These are phyloP conservation scores for Boletus subparvulus DNA, from an alignment of 768 basidiomycete species.

Conservation along the genomic window DNA sequence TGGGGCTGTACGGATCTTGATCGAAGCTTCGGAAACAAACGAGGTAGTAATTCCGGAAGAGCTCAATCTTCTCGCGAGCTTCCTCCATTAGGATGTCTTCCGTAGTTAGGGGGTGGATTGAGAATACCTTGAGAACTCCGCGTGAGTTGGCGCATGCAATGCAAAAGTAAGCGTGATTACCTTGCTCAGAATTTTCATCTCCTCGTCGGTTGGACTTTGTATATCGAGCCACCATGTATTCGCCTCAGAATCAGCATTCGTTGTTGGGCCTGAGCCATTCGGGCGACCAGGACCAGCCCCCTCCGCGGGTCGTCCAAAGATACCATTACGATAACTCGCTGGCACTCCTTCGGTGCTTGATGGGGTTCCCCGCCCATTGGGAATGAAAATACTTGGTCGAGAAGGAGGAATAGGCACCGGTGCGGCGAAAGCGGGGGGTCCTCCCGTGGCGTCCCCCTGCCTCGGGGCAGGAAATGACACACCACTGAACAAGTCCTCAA, in stretches of 20 bases:
- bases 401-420: constrained; percentile 8
- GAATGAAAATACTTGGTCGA: constrained; percentile 3
- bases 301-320: constrained; percentile 21
- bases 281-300: constrained; percentile 20
- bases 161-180: constrained; percentile 38
- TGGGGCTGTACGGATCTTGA: constrained; percentile 96
- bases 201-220: constrained; percentile 90
- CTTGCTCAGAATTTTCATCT: constrained; percentile 97
- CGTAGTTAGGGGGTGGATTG: constrained; percentile 95
- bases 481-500: constrained; percentile 84
- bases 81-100: constrained; percentile 99
- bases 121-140: constrained; percentile 68
- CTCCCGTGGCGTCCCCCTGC: constrained; percentile 8
- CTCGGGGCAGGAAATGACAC: constrained; percentile 24
- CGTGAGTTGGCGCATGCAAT: neutral
- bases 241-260: constrained; percentile 51
- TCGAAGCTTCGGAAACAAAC: constrained; percentile 99
- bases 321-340: constrained; percentile 11
- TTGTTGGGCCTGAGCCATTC: constrained; percentile 24
- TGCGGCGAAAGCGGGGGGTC: neutral
- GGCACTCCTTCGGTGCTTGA: constrained; percentile 4
- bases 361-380: constrained; percentile 8
- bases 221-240: constrained; percentile 99
- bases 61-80: constrained; percentile 98
- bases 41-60: constrained; percentile 97